phyloP scores from a whole-genome alignment of 192 early-diverging fungal genomes.

The Podila epigama region DNA sequence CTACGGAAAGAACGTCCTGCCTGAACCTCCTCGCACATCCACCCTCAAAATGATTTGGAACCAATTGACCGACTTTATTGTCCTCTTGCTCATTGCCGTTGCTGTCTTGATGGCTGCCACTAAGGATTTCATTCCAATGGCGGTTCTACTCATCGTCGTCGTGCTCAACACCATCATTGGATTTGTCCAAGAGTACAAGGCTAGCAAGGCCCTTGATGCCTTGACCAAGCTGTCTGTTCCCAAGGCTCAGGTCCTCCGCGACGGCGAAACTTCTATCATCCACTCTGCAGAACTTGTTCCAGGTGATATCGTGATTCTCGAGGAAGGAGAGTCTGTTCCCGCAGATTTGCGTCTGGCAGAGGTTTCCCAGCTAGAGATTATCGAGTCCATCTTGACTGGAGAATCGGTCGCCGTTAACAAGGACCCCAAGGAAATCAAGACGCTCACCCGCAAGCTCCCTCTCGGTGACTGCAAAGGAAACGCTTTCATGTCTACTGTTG shows the following conservation, averaged over 20 bases:
- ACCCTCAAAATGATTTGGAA: slow-evolving; percentile 78
- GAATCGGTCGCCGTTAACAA: slow-evolving; percentile 76
- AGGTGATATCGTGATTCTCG: slow-evolving; percentile 81
- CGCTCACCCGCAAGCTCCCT: slow-evolving; percentile 68
- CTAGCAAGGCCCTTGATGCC: slow-evolving; percentile 88
- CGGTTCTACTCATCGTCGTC: slow-evolving; percentile 67
- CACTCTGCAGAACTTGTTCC: slow-evolving; percentile 74
- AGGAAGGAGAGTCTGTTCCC: slow-evolving; percentile 84
- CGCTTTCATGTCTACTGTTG: slow-evolving; percentile 95
- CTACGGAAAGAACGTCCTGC: slow-evolving; percentile 88
- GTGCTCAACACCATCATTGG: slow-evolving; percentile 89
- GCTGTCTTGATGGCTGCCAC: slow-evolving; percentile 82
- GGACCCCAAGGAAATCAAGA: slow-evolving; percentile 66
- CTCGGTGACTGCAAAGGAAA: slow-evolving; percentile 94
- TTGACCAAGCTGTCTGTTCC: slow-evolving; percentile 69
- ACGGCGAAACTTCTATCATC: slow-evolving; percentile 66
- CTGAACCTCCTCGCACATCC: slow-evolving; percentile 73
- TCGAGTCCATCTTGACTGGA: slow-evolving; percentile 85
- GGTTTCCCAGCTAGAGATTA: slow-evolving; percentile 75
- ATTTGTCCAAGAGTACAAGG: slow-evolving; percentile 94
- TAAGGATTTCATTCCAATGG: slow-evolving; percentile 83
- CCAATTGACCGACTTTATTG: slow-evolving; percentile 94
- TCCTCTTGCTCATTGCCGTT: slow-evolving; percentile 83
- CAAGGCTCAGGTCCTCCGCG: slow-evolving; percentile 74
- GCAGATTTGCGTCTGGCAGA: slow-evolving; percentile 80